Evolutionary conservation across 2,329 filamentous ascomycete genomes (phyloP).

Genomic region (Colletotrichum sp.): DNA sequence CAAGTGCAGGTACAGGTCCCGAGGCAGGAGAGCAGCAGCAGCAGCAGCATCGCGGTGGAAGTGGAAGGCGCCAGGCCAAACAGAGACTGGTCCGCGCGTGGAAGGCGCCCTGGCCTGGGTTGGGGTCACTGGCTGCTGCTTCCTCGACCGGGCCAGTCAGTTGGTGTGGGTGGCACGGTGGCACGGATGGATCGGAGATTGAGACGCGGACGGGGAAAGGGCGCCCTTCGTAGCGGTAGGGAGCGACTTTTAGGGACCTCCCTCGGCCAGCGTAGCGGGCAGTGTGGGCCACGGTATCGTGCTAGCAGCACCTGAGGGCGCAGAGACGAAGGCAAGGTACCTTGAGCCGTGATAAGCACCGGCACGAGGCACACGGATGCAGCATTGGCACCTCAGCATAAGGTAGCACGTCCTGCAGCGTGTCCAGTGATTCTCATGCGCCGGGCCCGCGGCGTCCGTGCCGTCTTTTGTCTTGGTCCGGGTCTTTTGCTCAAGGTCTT

Average conservation of each 20-base stretch:
- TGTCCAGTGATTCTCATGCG: neutral
- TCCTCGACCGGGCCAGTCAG: too few species aligned
- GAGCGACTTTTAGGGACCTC: neutral
- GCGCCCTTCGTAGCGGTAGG: neutral
- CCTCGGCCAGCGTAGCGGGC: neutral
- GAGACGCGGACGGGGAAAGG: neutral
- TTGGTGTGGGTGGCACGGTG: neutral
- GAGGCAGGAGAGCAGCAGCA: neutral
- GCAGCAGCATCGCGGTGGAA: neutral
- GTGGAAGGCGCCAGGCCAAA: neutral
- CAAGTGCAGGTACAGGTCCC: neutral
- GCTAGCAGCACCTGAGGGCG: neutral
- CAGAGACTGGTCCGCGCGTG: neutral
- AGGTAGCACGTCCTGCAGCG: neutral
- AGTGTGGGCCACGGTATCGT: neutral
- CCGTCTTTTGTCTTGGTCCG: neutral
- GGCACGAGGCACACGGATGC: neutral
- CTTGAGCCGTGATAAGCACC: neutral
- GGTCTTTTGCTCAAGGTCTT: neutral
- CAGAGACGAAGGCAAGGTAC: neutral
- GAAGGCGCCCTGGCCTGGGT: neutral
- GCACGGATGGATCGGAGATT: conserved; percentile 20
- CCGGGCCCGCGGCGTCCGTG: neutral
- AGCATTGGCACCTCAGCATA: neutral
- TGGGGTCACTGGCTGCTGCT: too few species aligned